Percentiles rank a stretch among this genome's conserved stretches.
Conservation (phyloP, 202 grass and related monocot genomes). For the Cymbopogon flexuosus region DNA sequence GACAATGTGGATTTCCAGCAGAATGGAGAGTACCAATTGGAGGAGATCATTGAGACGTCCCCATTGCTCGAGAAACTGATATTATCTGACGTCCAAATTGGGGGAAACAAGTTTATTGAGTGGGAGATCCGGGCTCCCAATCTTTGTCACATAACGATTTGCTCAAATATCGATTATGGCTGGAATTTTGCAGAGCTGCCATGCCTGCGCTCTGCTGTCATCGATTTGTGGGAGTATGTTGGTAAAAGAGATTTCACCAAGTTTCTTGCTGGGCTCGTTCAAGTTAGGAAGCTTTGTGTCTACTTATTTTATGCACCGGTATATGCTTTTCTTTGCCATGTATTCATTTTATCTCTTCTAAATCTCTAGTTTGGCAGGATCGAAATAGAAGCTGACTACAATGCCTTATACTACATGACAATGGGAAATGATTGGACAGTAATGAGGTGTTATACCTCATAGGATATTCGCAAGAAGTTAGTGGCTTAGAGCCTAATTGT, state of each 20-base stretch:
- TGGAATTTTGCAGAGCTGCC: slow-evolving; percentile 26
- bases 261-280: slow-evolving; percentile 6
- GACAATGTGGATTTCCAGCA: background rate
- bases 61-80: slow-evolving; percentile 6
- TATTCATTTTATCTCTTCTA: background rate
- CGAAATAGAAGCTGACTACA: background rate
- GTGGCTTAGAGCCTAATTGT: background rate
- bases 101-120: background rate
- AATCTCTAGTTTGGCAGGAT: background rate
- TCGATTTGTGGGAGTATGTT: slow-evolving; percentile 5
- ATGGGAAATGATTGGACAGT: background rate
- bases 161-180: background rate
- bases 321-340: background rate
- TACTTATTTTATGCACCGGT: background rate
- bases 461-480: background rate
- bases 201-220: background rate
- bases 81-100: background rate
- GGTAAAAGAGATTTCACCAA: background rate
- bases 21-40: slow-evolving; percentile 19
- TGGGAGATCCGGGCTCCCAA: slow-evolving; percentile 25
- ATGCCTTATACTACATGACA: background rate
- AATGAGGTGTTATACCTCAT: background rate
- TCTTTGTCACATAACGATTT: background rate
- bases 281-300: slow-evolving; percentile 6
- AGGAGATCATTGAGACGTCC: slow-evolving; percentile 22